Conservation (phyloP, 164 flowering plant genomes). For the Berberis vulgaris region DNA sequence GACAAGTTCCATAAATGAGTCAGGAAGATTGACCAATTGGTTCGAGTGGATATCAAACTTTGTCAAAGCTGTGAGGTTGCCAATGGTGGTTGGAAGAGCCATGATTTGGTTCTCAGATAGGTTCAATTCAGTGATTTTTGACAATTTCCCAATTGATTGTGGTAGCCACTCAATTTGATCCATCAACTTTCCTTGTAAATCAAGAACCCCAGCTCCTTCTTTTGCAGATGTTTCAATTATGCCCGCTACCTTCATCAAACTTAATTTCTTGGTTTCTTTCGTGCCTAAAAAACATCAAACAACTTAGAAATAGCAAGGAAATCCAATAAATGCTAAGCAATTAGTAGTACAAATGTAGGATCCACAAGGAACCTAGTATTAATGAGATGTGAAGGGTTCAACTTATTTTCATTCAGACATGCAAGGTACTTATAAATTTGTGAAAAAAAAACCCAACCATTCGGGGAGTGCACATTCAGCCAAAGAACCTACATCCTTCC, state of each 20-base stretch:
- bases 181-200: conserved; percentile 58
- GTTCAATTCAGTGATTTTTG: conserved; percentile 35
- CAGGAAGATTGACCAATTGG: conserved; percentile 59
- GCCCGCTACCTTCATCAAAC: conserved; percentile 52
- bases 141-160: conserved; percentile 50
- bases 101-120: conserved; percentile 50
- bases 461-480: no score
- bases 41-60: conserved; percentile 63
- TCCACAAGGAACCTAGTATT: no score
- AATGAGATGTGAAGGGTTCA: no score
- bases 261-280: conserved; percentile 37
- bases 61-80: conserved; percentile 35
- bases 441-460: no score
- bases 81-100: conserved; percentile 53
- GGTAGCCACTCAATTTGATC: conserved; percentile 77
- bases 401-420: no score
- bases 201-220: conserved; percentile 34
- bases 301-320: no score
- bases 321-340: no score
- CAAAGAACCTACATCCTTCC: no score
- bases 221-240: conserved; percentile 51
- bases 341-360: no score
- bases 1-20: conserved; percentile 41
- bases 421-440: no score
- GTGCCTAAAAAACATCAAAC: conserved; percentile 11